Evolutionary conservation across 2,329 filamentous ascomycete genomes (phyloP).

Genomic region (Aaosphaeria arxii): DNA sequence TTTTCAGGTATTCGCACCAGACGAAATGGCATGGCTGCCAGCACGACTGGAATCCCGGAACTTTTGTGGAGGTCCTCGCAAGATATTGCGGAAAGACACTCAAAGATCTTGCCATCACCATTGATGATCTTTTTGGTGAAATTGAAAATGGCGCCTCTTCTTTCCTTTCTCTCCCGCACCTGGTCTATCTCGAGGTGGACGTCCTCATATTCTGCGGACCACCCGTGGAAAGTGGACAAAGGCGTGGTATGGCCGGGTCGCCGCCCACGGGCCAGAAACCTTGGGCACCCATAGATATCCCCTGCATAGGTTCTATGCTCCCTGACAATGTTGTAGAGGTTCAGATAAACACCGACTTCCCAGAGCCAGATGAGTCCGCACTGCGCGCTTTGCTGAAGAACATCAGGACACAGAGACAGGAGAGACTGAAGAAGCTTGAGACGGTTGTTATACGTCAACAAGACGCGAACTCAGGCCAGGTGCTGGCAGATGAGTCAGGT

Average conservation of each 20-base stretch:
- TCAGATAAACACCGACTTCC: slow-evolving; percentile 29
- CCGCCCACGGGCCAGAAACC: slow-evolving; percentile 16
- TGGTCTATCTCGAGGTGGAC: slow-evolving; percentile 28
- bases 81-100: slow-evolving; percentile 20
- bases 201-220: slow-evolving; percentile 30
- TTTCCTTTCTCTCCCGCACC: slow-evolving; percentile 19
- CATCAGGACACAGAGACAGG: slow-evolving; percentile 16
- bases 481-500: slow-evolving; percentile 12
- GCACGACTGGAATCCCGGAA: slow-evolving; percentile 32
- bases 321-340: slow-evolving; percentile 24
- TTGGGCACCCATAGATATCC: slow-evolving; percentile 30
- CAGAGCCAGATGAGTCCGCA: slow-evolving; percentile 16
- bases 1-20: slow-evolving; percentile 33
- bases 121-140: slow-evolving; percentile 28
- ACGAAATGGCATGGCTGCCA: slow-evolving; percentile 30
- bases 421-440: slow-evolving; percentile 16
- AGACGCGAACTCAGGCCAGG: slow-evolving; percentile 10
- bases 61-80: slow-evolving; percentile 24
- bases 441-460: slow-evolving; percentile 25
- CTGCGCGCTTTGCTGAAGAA: slow-evolving; percentile 28
- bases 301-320: slow-evolving; percentile 34
- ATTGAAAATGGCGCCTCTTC: slow-evolving; percentile 31
- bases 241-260: slow-evolving; percentile 13
- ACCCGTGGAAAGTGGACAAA: slow-evolving; percentile 32
- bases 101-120: slow-evolving; percentile 27